Conservation (phyloP, 768 basidiomycete genomes). For the Boletus rubroflammeus region DNA sequence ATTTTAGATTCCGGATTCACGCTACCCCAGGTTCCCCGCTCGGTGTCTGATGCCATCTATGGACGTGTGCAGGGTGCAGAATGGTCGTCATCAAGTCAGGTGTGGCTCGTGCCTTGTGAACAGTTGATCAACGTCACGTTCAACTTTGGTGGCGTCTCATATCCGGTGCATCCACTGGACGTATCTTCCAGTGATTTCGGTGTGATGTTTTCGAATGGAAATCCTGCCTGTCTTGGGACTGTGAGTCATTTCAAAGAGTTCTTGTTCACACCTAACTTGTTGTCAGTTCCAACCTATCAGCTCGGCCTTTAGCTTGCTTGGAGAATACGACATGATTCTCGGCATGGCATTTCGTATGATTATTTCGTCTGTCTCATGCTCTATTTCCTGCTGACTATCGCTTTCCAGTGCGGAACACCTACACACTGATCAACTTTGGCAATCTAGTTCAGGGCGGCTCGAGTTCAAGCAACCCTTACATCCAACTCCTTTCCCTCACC, state of each 20-base stretch:
- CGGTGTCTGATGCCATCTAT: constrained; percentile 78
- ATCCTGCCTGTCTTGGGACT: constrained; percentile 60
- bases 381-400: constrained; percentile 2
- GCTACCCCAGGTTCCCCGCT: constrained; percentile 67
- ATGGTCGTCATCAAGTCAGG: constrained; percentile 50
- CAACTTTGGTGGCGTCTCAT: constrained; percentile 65
- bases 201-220: constrained; percentile 42
- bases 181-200: constrained; percentile 55
- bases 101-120: constrained; percentile 74
- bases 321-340: constrained; percentile 78
- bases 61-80: constrained; percentile 71
- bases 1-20: constrained; percentile 76
- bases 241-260: constrained; percentile 38
- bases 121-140: constrained; percentile 70
- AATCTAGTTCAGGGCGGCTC: constrained; percentile 54
- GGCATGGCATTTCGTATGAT: constrained; percentile 75
- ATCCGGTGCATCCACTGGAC: constrained; percentile 75
- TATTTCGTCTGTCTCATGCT: neutral
- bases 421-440: constrained; percentile 71
- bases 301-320: constrained; percentile 70
- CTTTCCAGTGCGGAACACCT: constrained; percentile 67
- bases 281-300: constrained; percentile 79
- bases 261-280: constrained; percentile 6
- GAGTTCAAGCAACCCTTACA: constrained; percentile 54
- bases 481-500: constrained; percentile 66